A percentile compares a stretch with the other conserved stretches of the same genome.
Conservation (phyloP, 306 rosid species). For the Ormosia semicastrata region DNA sequence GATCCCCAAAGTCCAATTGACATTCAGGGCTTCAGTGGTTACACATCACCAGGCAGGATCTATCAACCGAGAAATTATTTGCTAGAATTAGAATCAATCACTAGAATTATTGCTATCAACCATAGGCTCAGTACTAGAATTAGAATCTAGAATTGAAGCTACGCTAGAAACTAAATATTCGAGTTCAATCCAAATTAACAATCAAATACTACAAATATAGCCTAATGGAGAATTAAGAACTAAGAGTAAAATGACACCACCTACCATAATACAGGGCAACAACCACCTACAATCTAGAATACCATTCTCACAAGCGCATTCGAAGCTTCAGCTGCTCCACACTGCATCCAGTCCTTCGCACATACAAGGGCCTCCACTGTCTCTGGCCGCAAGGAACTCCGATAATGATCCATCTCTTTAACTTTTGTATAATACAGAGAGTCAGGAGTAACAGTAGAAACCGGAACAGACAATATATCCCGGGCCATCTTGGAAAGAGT, state of each 20-base stretch:
- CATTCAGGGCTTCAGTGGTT: too few relatives aligned
- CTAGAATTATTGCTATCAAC: too few relatives aligned
- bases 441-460: constrained; percentile 61
- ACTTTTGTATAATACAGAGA: constrained; percentile 50
- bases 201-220: constrained; percentile 29
- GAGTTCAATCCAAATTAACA: constrained; percentile 30
- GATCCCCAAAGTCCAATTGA: too few relatives aligned
- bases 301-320: constrained; percentile 60
- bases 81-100: too few relatives aligned
- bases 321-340: constrained; percentile 47
- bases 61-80: too few relatives aligned
- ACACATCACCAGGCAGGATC: too few relatives aligned
- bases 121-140: too few relatives aligned
- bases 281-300: constrained; percentile 40
- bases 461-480: constrained; percentile 74
- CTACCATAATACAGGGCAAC: constrained; percentile 36
- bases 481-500: constrained; percentile 96
- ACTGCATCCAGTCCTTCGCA: constrained; percentile 93
- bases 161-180: constrained; percentile 23
- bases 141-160: constrained; percentile 20
- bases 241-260: constrained; percentile 15
- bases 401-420: constrained; percentile 83
- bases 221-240: constrained; percentile 18
- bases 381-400: constrained; percentile 81
- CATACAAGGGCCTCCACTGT: constrained; percentile 89